Percentiles rank a stretch among this genome's conserved stretches.
These are phyloP conservation scores for Botrytis byssoidea DNA, from an alignment of 2,329 filamentous ascomycete genomes.

Conservation along the genomic window DNA sequence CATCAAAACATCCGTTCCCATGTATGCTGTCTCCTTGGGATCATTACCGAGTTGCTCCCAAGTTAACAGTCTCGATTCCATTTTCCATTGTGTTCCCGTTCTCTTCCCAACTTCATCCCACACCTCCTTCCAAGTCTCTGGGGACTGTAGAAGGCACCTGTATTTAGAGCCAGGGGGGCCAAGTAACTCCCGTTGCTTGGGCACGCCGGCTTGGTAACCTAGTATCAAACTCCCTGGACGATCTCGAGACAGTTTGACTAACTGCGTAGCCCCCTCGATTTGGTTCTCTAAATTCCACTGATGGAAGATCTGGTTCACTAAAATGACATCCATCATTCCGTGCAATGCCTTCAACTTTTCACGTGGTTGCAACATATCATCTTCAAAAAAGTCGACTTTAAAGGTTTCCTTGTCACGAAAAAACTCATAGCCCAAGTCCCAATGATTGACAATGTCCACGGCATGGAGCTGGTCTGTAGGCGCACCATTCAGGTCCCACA, in stretches of 20 bases:
- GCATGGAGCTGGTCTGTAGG: conserved; percentile 38
- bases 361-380: conserved; percentile 32
- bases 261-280: not conserved
- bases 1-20: conserved; percentile 11
- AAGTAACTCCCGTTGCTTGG: not conserved
- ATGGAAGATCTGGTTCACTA: conserved; percentile 5
- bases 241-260: not conserved
- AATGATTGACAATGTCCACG: conserved; percentile 37
- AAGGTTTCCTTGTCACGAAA: conserved; percentile 41
- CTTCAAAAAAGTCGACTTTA: conserved; percentile 38
- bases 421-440: conserved; percentile 41
- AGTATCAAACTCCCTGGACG: conserved; percentile 1
- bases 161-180: not conserved
- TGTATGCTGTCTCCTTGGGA: not conserved
- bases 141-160: not conserved
- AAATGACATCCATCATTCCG: conserved; percentile 14
- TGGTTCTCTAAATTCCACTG: conserved; percentile 9
- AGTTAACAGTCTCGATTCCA: not conserved
- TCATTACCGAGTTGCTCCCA: conserved; percentile 10
- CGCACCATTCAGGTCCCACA: conserved; percentile 36
- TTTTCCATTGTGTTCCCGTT: not conserved
- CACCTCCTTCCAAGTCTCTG: conserved; percentile 1
- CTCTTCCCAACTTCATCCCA: not conserved
- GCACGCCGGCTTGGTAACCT: not conserved
- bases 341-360: not conserved